phyloP scores from a whole-genome alignment of 805 yeast species.

The Cyberlindnera maritima region DNA sequence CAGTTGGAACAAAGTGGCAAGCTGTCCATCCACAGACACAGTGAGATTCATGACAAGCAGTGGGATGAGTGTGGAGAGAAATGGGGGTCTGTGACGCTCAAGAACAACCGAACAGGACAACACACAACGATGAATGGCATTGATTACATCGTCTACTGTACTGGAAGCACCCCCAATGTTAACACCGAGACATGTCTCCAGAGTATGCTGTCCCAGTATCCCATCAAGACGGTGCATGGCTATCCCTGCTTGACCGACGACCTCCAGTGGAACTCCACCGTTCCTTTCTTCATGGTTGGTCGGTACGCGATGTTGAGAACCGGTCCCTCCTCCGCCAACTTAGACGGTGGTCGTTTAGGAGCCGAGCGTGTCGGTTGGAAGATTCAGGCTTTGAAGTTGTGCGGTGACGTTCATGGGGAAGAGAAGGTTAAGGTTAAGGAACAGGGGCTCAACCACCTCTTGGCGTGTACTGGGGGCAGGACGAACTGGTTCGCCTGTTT shows the following conservation, averaged over 20 bases:
- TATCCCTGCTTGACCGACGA: conserved; percentile 44
- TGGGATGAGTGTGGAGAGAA: conserved; percentile 28
- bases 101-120: background rate
- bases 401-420: background rate
- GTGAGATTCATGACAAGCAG: conserved; percentile 27
- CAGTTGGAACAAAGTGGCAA: conserved; percentile 32
- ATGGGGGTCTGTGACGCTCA: conserved; percentile 27
- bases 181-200: conserved; percentile 31
- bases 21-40: conserved; percentile 30
- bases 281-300: conserved; percentile 42
- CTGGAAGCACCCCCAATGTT: conserved; percentile 37
- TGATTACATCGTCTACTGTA: conserved; percentile 41
- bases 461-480: conserved; percentile 1
- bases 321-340: conserved; percentile 45
- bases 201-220: conserved; percentile 27
- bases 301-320: conserved; percentile 40
- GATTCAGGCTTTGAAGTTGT: conserved; percentile 8
- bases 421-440: background rate
- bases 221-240: conserved; percentile 36
- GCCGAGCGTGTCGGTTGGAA: conserved; percentile 41
- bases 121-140: conserved; percentile 16
- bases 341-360: conserved; percentile 45
- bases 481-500: background rate
- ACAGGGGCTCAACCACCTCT: background rate
- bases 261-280: conserved; percentile 38